phyloP scores from a whole-genome alignment of 2,329 filamentous ascomycete genomes.

The Talaromyces sp. region DNA sequence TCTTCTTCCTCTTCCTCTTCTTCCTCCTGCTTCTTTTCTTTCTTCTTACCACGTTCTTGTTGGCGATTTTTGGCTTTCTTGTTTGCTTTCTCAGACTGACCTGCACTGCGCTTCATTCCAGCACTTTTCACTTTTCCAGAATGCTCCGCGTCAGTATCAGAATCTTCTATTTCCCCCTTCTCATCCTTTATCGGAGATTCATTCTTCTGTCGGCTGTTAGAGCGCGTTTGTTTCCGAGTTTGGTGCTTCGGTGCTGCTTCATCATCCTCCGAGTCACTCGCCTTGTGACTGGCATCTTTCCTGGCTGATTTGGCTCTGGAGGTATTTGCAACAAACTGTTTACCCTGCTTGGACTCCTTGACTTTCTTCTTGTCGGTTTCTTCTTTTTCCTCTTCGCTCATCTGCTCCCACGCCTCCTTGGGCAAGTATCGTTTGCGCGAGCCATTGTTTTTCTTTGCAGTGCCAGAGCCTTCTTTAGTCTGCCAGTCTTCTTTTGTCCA shows the following conservation, averaged over 20 bases:
- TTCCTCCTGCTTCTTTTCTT: neutral
- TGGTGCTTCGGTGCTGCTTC: too few species aligned
- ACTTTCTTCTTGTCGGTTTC: slow-evolving; percentile 42
- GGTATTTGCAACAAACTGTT: slow-evolving; percentile 50
- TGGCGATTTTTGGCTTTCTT: neutral
- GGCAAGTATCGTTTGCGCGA: slow-evolving; percentile 50
- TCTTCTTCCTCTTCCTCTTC: neutral
- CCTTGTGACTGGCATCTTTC: slow-evolving; percentile 35
- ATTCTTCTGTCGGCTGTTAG: too few species aligned
- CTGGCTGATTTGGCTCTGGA: slow-evolving; percentile 44
- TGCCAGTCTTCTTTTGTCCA: slow-evolving; percentile 56
- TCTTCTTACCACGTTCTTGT: neutral
- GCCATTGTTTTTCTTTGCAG: slow-evolving; percentile 49
- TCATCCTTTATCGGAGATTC: neutral
- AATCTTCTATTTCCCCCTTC: too few species aligned
- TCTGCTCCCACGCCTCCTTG: slow-evolving; percentile 53
- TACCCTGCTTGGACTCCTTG: slow-evolving; percentile 41
- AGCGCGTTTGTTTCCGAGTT: neutral
- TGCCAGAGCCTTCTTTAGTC: slow-evolving; percentile 51
- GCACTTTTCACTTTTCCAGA: too few species aligned
- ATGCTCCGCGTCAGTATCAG: too few species aligned
- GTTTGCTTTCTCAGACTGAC: neutral
- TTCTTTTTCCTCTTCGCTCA: slow-evolving; percentile 50
- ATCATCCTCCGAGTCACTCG: slow-evolving; percentile 26
- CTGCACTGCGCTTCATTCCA: neutral